Conservation (phyloP, 805 yeast species). For the Metschnikowia amazonensis region DNA sequence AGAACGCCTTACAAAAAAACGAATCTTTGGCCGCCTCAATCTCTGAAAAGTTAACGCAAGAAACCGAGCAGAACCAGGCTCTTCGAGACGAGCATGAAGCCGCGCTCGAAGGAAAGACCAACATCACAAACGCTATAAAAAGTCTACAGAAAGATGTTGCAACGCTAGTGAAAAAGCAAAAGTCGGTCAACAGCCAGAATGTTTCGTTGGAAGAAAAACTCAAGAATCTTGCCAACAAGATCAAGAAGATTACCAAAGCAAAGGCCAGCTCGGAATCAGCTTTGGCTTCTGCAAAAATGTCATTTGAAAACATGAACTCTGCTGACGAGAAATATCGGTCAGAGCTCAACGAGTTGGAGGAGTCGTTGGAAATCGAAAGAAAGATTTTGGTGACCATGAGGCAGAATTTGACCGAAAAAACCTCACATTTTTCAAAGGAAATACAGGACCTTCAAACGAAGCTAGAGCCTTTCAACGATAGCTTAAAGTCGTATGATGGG, state of each 20-base stretch:
- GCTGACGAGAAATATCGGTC: constrained; percentile 42
- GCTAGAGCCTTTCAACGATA: constrained; percentile 79
- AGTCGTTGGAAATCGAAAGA: constrained; percentile 50
- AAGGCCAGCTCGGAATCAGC: constrained; percentile 46
- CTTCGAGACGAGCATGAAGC: constrained; percentile 27
- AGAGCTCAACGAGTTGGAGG: constrained; percentile 45
- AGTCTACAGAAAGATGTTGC: constrained; percentile 21
- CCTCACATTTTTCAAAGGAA: constrained; percentile 61
- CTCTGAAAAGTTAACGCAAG: constrained; percentile 40
- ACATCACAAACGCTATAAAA: constrained; percentile 14
- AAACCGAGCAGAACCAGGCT: constrained; percentile 39
- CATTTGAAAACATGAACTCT: constrained; percentile 42
- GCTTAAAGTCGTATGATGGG: constrained; percentile 58
- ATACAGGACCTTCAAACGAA: constrained; percentile 61
- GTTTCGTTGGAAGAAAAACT: constrained; percentile 74
- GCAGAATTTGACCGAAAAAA: constrained; percentile 64
- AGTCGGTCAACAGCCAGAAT: constrained; percentile 42
- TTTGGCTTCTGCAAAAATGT: constrained; percentile 42
- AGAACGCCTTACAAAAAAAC: constrained; percentile 37
- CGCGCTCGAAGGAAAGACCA: constrained; percentile 31
- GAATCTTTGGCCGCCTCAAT: constrained; percentile 36
- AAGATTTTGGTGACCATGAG: constrained; percentile 59
- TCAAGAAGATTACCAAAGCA: constrained; percentile 55
- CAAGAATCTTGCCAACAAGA: constrained; percentile 59
- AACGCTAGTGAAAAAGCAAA: constrained; percentile 26